Conservation (phyloP, 2,329 filamentous ascomycete genomes). For the Hymenoscyphus salicellus region DNA sequence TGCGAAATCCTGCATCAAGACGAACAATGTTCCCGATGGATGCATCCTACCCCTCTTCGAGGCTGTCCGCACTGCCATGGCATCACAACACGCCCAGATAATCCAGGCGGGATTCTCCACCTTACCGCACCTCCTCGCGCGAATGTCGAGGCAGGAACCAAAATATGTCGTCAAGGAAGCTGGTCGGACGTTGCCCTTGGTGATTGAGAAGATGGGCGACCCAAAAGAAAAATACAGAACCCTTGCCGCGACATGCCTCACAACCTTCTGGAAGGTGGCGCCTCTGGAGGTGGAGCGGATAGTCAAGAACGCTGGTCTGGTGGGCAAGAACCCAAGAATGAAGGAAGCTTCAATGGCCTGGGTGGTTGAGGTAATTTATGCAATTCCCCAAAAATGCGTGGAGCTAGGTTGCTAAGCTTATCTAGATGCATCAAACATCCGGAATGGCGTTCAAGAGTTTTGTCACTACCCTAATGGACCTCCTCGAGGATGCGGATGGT, state of each 20-base stretch:
- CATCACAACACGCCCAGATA: conserved; percentile 72
- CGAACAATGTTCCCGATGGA: conserved; percentile 79
- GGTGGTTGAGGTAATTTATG: conserved; percentile 64
- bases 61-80: conserved; percentile 70
- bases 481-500: conserved; percentile 86
- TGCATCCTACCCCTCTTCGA: conserved; percentile 76
- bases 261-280: conserved; percentile 70
- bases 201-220: conserved; percentile 84
- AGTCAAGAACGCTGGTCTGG: conserved; percentile 74
- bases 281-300: conserved; percentile 74
- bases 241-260: conserved; percentile 71
- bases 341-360: conserved; percentile 84
- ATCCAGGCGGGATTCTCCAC: conserved; percentile 83
- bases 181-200: conserved; percentile 66
- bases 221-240: conserved; percentile 79
- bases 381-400: neutral
- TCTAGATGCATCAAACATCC: conserved; percentile 75
- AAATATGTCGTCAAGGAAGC: conserved; percentile 69
- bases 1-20: conserved; percentile 87
- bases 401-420: neutral
- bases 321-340: conserved; percentile 75
- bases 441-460: conserved; percentile 78
- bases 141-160: conserved; percentile 80
- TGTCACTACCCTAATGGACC: conserved; percentile 76
- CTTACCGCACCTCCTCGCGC: conserved; percentile 81